phyloP scores from a whole-genome alignment of 202 grass and related monocot species.

The Panicum hallii region DNA sequence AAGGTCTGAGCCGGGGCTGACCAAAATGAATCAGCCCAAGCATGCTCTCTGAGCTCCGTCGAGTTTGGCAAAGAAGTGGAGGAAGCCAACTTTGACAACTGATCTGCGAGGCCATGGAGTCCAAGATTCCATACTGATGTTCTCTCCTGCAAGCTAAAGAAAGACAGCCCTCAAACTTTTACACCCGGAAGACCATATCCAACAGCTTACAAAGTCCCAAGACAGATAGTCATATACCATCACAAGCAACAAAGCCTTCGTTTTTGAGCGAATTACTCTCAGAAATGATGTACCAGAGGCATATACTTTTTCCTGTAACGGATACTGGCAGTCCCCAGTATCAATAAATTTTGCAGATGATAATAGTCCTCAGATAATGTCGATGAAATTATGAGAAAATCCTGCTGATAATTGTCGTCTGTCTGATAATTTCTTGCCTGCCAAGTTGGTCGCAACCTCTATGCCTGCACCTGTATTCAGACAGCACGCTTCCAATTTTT shows the following conservation, averaged over 20 bases:
- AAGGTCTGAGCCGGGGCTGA: slow-evolving; percentile 63
- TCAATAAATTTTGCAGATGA: slow-evolving; percentile 62
- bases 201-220: slow-evolving; percentile 26
- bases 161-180: slow-evolving; percentile 24
- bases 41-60: background rate
- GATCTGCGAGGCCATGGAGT: slow-evolving; percentile 32
- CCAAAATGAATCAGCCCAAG: slow-evolving; percentile 21
- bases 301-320: slow-evolving; percentile 24
- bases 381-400: background rate
- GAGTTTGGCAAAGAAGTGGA: slow-evolving; percentile 14
- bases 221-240: slow-evolving; percentile 35
- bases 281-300: slow-evolving; percentile 13
- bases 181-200: slow-evolving; percentile 42
- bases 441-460: background rate
- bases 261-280: background rate
- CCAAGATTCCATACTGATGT: slow-evolving; percentile 35
- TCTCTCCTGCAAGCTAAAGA: slow-evolving; percentile 45
- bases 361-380: slow-evolving; percentile 26
- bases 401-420: background rate
- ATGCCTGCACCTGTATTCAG: background rate
- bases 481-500: background rate
- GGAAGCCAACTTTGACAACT: slow-evolving; percentile 4
- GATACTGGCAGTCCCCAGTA: slow-evolving; percentile 42
- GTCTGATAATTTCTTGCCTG: background rate
- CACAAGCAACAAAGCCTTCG: slow-evolving; percentile 31